A percentile compares a stretch with the other conserved stretches of the same genome.
These are phyloP conservation scores for Apiotrichum montevideense DNA, from an alignment of 1,284 basidiomycete genomes.

Conservation along the genomic window DNA sequence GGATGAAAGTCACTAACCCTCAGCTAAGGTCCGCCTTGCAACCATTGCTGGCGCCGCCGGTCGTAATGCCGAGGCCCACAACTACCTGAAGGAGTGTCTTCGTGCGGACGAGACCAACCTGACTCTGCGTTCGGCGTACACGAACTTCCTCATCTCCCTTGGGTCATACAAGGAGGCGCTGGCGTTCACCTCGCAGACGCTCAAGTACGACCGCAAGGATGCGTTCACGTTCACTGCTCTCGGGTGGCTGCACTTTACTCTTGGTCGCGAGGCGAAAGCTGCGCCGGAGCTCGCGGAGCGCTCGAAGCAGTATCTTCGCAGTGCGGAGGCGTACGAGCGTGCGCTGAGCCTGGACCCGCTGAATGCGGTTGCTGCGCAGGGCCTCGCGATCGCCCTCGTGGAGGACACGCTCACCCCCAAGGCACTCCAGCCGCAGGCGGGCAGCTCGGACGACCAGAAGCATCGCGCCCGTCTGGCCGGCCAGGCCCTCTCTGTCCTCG, in stretches of 20 bases:
- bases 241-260: slow-evolving; percentile 74
- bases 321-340: slow-evolving; percentile 85
- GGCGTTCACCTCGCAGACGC: slow-evolving; percentile 77
- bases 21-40: slow-evolving; percentile 84
- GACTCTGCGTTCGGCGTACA: slow-evolving; percentile 64
- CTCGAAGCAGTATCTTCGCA: slow-evolving; percentile 65
- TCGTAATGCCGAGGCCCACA: slow-evolving; percentile 71
- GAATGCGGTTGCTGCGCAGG: slow-evolving; percentile 86
- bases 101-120: slow-evolving; percentile 41
- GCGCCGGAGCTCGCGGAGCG: slow-evolving; percentile 60
- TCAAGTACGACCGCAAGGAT: slow-evolving; percentile 75
- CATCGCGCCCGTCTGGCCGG: slow-evolving; percentile 60
- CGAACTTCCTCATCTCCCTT: slow-evolving; percentile 66
- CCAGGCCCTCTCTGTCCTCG: slow-evolving; percentile 78
- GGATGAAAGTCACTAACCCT: not conserved
- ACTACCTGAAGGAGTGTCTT: slow-evolving; percentile 74
- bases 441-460: slow-evolving; percentile 57
- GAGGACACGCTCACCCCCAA: slow-evolving; percentile 69
- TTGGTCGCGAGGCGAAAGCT: slow-evolving; percentile 59
- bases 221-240: slow-evolving; percentile 84
- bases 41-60: slow-evolving; percentile 64
- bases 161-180: slow-evolving; percentile 60
- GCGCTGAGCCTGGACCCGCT: slow-evolving; percentile 71
- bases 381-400: slow-evolving; percentile 81
- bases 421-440: slow-evolving; percentile 28